Percentiles rank a stretch among this genome's conserved stretches.
Conservation (phyloP, 1,139 yeast genomes). For the Kurtzmaniella natalensis region DNA sequence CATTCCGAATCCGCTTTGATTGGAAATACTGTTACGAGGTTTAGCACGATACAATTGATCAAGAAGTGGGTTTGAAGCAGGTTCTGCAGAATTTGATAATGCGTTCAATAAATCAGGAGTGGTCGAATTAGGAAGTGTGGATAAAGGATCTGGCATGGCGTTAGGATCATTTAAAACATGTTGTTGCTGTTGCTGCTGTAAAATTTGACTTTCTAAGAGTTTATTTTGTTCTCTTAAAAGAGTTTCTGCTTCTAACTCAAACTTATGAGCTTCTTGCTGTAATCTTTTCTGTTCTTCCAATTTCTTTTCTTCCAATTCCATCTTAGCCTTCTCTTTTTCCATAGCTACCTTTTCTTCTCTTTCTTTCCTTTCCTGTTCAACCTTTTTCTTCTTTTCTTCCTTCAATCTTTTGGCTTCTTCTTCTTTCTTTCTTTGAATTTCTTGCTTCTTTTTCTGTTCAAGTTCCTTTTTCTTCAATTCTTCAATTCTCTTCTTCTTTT, state of each 20-base stretch:
- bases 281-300: slow-evolving; percentile 23
- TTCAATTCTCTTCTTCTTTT: slow-evolving; percentile 41
- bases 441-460: slow-evolving; percentile 35
- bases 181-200: no score
- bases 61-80: slow-evolving; percentile 26
- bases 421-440: slow-evolving; percentile 49
- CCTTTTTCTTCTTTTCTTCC: slow-evolving; percentile 41
- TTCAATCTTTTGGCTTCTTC: slow-evolving; percentile 37
- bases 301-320: slow-evolving; percentile 21
- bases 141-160: slow-evolving; percentile 7
- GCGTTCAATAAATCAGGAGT: neutral
- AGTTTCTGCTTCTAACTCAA: slow-evolving; percentile 32
- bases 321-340: slow-evolving; percentile 39
- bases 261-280: slow-evolving; percentile 13
- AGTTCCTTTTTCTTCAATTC: slow-evolving; percentile 43
- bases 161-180: slow-evolving; percentile 5
- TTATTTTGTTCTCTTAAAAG: slow-evolving; percentile 24
- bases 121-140: neutral
- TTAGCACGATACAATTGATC: slow-evolving; percentile 33
- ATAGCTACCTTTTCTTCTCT: slow-evolving; percentile 41
- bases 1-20: neutral
- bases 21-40: slow-evolving; percentile 19
- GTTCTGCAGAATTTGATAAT: slow-evolving; percentile 8
- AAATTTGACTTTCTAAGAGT: slow-evolving; percentile 6
- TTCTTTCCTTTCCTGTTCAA: slow-evolving; percentile 36